Evolutionary conservation across 768 basidiomycete genomes (phyloP), one percentile per base, ranked within the genome.

Genomic region (Termitomyces sp.): DNA sequence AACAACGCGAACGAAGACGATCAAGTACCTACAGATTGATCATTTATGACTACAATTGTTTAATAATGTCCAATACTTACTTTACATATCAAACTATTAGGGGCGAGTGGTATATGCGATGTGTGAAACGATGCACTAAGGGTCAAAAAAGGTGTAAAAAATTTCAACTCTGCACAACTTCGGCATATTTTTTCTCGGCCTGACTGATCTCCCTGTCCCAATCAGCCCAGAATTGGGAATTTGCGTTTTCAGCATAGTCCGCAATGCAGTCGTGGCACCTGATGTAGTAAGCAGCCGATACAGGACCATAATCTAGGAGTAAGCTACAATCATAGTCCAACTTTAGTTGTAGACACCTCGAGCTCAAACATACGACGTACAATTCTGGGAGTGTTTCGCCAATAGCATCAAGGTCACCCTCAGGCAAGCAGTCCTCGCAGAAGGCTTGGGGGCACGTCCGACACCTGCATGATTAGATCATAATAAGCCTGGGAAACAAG

Each of bases 391-490:
- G 62, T 1, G 69, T 67, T 4, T 85, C 82, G 4, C 84, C 84
- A 39, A 86, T 68, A 15, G 78, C 73, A 31, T 78, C 76, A 34
- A 83, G 69, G 5, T 82, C 77, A 4, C 76, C 81, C 3, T 66
- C 61, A 5, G 81, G 78, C 41, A 86, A 60, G 65, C 85, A 86
- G 61, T 86, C 85, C 54, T 85, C 82, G 67, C 85, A 86, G 59
- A 79, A 82, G 2, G 85, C 82, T 53, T 75, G 68, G 16, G 81
- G 77, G 64, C 85, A 86, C 0, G 82, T 84, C 56, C 78, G 81
- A 60, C 84, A 86, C 59, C 83, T 84, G 51, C 22, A 34, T n/a
- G 12, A 48, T 26, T 24, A 36, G 9, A 28, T 13, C 18, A 58
- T n/a, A 34, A 44, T 10, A 56, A 8, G 22, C 28, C 3, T 51